Conservation (phyloP, 495 filamentous ascomycete species). For the Hypoxylon lienhwacheense region DNA sequence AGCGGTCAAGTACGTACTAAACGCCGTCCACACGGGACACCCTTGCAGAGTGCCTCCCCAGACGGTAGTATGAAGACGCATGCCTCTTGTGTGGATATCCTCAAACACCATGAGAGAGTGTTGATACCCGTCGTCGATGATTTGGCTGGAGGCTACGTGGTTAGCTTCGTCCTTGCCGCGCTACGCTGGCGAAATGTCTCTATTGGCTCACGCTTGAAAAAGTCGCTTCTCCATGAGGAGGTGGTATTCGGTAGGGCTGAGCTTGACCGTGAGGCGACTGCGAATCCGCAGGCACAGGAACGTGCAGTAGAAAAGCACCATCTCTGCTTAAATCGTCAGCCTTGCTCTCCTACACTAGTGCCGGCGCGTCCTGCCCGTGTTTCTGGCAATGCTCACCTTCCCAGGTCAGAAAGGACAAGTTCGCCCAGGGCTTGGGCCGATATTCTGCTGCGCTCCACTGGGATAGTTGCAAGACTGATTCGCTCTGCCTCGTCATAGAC, state of each 20-base stretch:
- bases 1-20: slow-evolving; percentile 51
- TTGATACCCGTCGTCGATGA: slow-evolving; percentile 67
- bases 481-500: slow-evolving; percentile 50
- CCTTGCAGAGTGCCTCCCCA: slow-evolving; percentile 52
- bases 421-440: slow-evolving; percentile 53
- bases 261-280: slow-evolving; percentile 56
- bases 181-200: background rate
- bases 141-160: slow-evolving; percentile 55
- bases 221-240: slow-evolving; percentile 64
- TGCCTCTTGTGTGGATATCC: slow-evolving; percentile 63
- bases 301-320: slow-evolving; percentile 79
- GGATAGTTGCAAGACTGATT: slow-evolving; percentile 50
- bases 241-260: slow-evolving; percentile 60
- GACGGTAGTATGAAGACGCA: slow-evolving; percentile 57
- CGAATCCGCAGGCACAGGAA: slow-evolving; percentile 75
- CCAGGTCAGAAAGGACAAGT: slow-evolving; percentile 57
- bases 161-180: slow-evolving; percentile 28
- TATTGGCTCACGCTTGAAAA: slow-evolving; percentile 65
- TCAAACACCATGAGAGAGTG: slow-evolving; percentile 74
- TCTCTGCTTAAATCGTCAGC: slow-evolving; percentile 45
- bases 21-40: slow-evolving; percentile 76
- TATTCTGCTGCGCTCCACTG: slow-evolving; percentile 50
- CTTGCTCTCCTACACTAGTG: background rate
- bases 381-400: slow-evolving; percentile 47
- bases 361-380: background rate